Base-by-base conservation (phyloP, 2,329 filamentous ascomycete genomes). In the Xylaria sp. region DNA sequence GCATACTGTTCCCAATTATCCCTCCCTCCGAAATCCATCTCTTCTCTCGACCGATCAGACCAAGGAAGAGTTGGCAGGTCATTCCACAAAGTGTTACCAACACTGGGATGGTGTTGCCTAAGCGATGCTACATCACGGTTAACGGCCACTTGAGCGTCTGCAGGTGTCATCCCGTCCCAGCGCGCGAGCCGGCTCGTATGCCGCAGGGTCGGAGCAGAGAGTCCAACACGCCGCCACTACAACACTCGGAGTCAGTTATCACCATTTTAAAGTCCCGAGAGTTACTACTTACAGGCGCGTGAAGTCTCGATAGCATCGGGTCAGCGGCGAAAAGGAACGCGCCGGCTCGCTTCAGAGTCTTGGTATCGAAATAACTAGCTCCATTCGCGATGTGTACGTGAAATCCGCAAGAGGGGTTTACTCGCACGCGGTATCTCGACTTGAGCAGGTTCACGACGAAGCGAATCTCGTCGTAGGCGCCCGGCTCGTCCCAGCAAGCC, bases 331-430 rank as follows among this genome's bases (percentile, higher is more conserved):
- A 78, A 6, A 74, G 58, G 17, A 78, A 71, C 4, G 71, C 71
- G 2, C 68, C 75, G 9, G 73, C 58, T 25, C 74, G 72, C 11
- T 73, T 72, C 11, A 75, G 25, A 0, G 69, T 67, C 10, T 67
- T 62, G 9, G 72, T 46, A 13, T 73, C 66, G 51, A 78, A 72
- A 49, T 65, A 69, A n/a, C 67, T 58, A 13, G 33, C 55, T 0
- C 77, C 77, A 48, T 73, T 74, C 4, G 75, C 77, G 3, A 79
- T 67, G 48, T 79, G 75, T 13, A 79, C 74, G 51, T 77, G 75
- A 19, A 79, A 66, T 8, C 75, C 76, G 27, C 73, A 75, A 1
- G 68, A 65, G 0, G 62, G 31, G 54, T 79, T 79, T 11, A 77
- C 66, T 1, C 75, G 70, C 15, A 74, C 54, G 15, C 75, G 70